Base-by-base conservation (phyloP, 192 early-diverging fungal species). In the Lobosporangium transversale region DNA sequence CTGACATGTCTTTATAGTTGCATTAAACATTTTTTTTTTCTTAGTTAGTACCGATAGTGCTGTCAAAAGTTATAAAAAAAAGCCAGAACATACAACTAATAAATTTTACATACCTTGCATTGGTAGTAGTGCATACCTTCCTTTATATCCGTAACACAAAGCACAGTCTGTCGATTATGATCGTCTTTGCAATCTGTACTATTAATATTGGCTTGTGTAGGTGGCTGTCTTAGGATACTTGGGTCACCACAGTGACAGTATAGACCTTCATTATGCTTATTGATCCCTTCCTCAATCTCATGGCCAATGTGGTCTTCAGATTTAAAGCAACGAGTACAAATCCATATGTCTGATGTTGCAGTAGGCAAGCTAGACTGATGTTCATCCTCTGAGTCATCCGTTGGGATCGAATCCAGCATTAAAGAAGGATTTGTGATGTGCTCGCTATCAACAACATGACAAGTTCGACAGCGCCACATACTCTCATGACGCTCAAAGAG, bases 101-200 rank as follows among this genome's bases (percentile, higher is more conserved):
- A n/a, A n/a, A n/a, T n/a, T n/a, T n/a, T n/a, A n/a, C n/a, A n/a
- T 66, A 75, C 71, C 63, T 75, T 40, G 51, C 71, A 75, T 11
- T 21, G 30, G 21, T 75, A 75, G 35, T 50, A 75, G 23, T 18
- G 37, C 71, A 55, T 61, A 30, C 71, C 71, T 17, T 59, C 63
- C 23, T 60, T 66, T 43, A 75, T 75, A 1, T 75, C 52, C 11
- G 43, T 52, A 0, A 63, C 37, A n/a, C 71, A 75, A 12, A 75
- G 42, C 21, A 60, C 35, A n/a, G 50, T 75, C 31, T 66, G 71
- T 14, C 71, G 71, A 29, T 62, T 66, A 45, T 75, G 71, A 44
- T 75, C 71, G 20, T 66, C 57, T 21, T 18, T 26, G 21, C 71
- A 75, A 20, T 48, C 40, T 15, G 27, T 11, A 44, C 58, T 24